Evolutionary conservation across 2,329 filamentous ascomycete genomes (phyloP), one percentile per base, ranked within the genome.

Genomic region (Grosmannia clavigera): DNA sequence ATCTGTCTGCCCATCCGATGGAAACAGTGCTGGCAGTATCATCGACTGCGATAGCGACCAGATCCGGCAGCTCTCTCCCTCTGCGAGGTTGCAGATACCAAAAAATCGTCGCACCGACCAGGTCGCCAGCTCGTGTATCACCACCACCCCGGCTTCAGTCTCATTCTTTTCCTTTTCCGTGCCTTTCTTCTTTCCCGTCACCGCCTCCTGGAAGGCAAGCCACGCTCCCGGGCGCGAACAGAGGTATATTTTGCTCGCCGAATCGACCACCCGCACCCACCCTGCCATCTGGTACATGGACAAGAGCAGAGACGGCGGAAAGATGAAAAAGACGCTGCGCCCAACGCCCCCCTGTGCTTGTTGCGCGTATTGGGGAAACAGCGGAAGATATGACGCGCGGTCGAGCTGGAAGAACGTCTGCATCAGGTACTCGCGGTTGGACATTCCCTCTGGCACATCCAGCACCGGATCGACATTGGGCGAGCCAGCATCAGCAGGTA

Each of bases 301-400:
- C 12, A 69, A 60, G 9, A 64, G 60, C 33, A 70, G 69, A 2
- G 71, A 69, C 0, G 66, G 64, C 0, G 81, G 79, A 57, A 82
- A 82, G 2, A 76, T 69, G 1, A 84, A 66, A 62, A 76, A 82
- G 63, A 82, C 77, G 29, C 67, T 68, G 55, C 71, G 69, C 0
- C 64, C 65, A 16, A 61, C 65, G 3, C 19, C 33, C 10, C 25
- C 22, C 12, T 68, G 65, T 31, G 64, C 66, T 9, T 62, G 54
- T 31, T 58, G 31, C 16, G 54, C n/a, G 3, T 25, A 5, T 3
- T 14, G 25, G 2, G 62, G 56, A 19, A 64, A 57, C 2, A 67
- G 54, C 5, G 40, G 52, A 3, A 65, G 60, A 1, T 75, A 68
- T 10, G 65, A 61, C 12, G 69, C 62, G 54, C 73, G 74, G 14